Evolutionary conservation across 2,329 filamentous ascomycete genomes (phyloP), one percentile per base, ranked within the genome.

Genomic region (Chalaropsis ovoidea): DNA sequence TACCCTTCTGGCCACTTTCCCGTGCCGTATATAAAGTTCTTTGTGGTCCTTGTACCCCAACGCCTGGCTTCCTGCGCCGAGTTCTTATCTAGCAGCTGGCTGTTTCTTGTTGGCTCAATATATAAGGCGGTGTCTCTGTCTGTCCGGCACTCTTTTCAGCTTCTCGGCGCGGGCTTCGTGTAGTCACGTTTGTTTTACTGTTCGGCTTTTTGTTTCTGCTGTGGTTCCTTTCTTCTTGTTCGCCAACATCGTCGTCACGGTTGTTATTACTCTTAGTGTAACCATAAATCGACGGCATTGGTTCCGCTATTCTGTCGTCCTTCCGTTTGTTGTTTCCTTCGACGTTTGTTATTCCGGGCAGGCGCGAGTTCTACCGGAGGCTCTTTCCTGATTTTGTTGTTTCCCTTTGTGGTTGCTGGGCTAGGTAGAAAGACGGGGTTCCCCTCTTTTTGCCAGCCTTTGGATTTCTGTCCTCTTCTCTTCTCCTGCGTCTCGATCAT

Each of bases 81-180:
- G 42, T 17, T 10, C 24, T 56, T 1, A n/a, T 49, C 22, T 17
- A 11, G 17, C 22, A 15, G 22, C 24, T 10, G 22, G 19, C 17
- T 56, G 49, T 56, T 19, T 54, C 24, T 54, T 54, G 49, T n/a
- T 19, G 49, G 24, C 24, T 17, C 24, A 54, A 54, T 27, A 54
- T 31, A 54, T 27, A 54, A 27, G 24, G 49, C 49, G 10, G 49
- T 54, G 49, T 54, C 49, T 56, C 49, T 56, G 49, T 56, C 49
- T 2, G 8, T 56, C 49, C 13, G 4, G 7, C 17, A 3, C 42
- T n/a, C 7, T 56, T 56, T 27, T 24, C 22, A 56, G 49, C 49
- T 31, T 31, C 11, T 19, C 11, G 22, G 49, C 24, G 24, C 22
- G 49, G 22, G 22, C 22, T 56, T 31, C 24, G 27, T 15, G 10